Conservation (phyloP, 106 monocot genomes). For the Apostasia ramifera region DNA sequence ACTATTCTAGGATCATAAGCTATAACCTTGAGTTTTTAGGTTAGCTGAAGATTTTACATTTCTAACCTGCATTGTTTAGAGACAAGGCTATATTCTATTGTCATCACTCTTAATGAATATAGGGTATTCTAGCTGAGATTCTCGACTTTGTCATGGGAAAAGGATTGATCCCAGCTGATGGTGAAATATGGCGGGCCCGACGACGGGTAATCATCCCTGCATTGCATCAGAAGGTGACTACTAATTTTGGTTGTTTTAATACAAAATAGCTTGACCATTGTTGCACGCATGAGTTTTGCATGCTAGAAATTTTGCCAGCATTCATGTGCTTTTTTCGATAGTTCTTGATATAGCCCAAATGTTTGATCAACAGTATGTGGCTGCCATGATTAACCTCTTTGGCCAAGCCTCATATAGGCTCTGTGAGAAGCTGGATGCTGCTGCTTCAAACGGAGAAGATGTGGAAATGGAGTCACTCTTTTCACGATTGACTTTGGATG, state of each 20-base stretch:
- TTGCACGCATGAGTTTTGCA: background rate
- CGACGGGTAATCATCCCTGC: slow-evolving; percentile 85
- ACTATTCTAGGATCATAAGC: no score
- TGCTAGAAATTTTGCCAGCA: background rate
- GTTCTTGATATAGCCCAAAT: background rate
- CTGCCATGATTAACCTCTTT: slow-evolving; percentile 81
- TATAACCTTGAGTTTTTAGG: no score
- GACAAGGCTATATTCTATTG: background rate
- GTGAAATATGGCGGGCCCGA: slow-evolving; percentile 77
- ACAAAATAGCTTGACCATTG: background rate
- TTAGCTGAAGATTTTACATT: background rate
- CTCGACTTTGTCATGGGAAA: slow-evolving; percentile 97
- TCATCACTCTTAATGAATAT: slow-evolving; percentile 3
- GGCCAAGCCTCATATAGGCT: slow-evolving; percentile 70
- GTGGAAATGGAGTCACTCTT: slow-evolving; percentile 98
- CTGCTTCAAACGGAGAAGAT: slow-evolving; percentile 76
- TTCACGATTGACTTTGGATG: slow-evolving; percentile 81
- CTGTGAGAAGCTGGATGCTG: slow-evolving; percentile 77
- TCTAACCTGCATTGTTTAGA: background rate
- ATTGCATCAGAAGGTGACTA: slow-evolving; percentile 83
- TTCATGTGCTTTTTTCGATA: background rate
- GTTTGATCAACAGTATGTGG: slow-evolving; percentile 55
- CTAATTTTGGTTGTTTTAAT: background rate
- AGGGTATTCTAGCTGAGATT: slow-evolving; percentile 93
- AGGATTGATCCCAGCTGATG: slow-evolving; percentile 94